phyloP scores from a whole-genome alignment of 1,139 yeast species.

The Saccharomyces hybrid region DNA sequence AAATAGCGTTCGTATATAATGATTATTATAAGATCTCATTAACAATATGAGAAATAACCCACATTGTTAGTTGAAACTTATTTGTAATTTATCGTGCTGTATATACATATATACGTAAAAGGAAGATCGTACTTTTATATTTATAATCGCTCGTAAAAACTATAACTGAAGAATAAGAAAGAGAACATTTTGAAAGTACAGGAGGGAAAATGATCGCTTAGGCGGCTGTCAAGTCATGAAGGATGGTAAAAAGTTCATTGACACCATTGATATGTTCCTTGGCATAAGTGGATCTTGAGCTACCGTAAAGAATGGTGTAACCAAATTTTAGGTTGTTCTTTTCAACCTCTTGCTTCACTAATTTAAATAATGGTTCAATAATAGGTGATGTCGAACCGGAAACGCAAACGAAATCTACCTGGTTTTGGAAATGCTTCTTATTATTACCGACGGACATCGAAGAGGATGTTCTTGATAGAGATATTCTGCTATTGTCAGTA shows the following conservation, averaged over 20 bases:
- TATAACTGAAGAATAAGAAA: neutral
- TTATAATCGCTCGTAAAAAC: neutral
- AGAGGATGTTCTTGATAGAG: slow-evolving; percentile 5
- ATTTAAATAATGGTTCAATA: slow-evolving; percentile 60
- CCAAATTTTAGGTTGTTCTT: slow-evolving; percentile 35
- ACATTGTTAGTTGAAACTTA: neutral
- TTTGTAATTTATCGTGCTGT: neutral
- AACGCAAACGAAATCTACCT: slow-evolving; percentile 34
- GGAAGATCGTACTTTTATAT: neutral
- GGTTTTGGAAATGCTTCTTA: slow-evolving; percentile 12
- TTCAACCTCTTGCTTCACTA: slow-evolving; percentile 40
- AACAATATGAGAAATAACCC: neutral
- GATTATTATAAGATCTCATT: neutral
- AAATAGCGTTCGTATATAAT: neutral
- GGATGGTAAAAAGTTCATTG: slow-evolving; percentile 56
- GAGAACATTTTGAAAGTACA: neutral
- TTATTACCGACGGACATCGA: slow-evolving; percentile 2
- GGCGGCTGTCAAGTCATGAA: slow-evolving; percentile 17
- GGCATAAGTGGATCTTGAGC: slow-evolving; percentile 48
- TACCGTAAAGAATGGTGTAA: slow-evolving; percentile 56
- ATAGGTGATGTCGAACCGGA: slow-evolving; percentile 61
- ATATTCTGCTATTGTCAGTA: slow-evolving; percentile 2
- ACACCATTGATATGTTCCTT: slow-evolving; percentile 62
- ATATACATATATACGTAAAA: neutral
- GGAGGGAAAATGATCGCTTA: neutral